Evolutionary conservation across 2,329 filamentous ascomycete genomes (phyloP).

Genomic region (Colletotrichum ledebouriae): DNA sequence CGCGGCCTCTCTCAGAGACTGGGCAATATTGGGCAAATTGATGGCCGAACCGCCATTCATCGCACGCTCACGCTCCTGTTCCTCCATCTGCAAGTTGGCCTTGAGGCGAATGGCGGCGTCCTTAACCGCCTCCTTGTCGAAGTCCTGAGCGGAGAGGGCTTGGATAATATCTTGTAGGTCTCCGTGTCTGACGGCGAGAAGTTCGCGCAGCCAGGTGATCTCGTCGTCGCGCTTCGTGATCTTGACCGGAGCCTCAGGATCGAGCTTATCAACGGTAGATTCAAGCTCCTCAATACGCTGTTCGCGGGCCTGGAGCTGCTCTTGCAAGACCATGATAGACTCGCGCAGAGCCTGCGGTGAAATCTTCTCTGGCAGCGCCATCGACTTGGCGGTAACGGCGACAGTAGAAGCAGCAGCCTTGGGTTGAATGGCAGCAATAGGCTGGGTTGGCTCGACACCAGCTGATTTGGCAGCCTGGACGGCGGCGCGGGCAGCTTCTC

Average conservation of each 20-base stretch:
- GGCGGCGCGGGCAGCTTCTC: slow-evolving; percentile 87
- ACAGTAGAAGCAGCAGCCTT: slow-evolving; percentile 54
- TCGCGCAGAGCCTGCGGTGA: slow-evolving; percentile 95
- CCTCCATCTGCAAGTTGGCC: slow-evolving; percentile 97
- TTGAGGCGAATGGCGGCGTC: slow-evolving; percentile 94
- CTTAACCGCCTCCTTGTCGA: slow-evolving; percentile 83
- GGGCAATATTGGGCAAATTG: slow-evolving; percentile 81
- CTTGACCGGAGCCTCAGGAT: slow-evolving; percentile 83
- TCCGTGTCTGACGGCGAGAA: slow-evolving; percentile 89
- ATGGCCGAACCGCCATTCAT: slow-evolving; percentile 77
- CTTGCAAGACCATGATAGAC: slow-evolving; percentile 95
- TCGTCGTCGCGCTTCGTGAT: slow-evolving; percentile 94
- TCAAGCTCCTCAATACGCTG: slow-evolving; percentile 90
- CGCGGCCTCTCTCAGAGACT: slow-evolving; percentile 80
- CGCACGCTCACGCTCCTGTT: slow-evolving; percentile 91
- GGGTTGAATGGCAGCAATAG: slow-evolving; percentile 49
- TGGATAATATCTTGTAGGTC: slow-evolving; percentile 94
- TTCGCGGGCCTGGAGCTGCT: slow-evolving; percentile 96
- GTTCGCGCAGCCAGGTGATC: slow-evolving; percentile 93
- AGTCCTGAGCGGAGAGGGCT: slow-evolving; percentile 79
- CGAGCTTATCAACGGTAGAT: slow-evolving; percentile 74
- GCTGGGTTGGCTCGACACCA: slow-evolving; percentile 55
- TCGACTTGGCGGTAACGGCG: slow-evolving; percentile 57
- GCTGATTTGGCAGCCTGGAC: slow-evolving; percentile 78
- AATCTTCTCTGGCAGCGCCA: slow-evolving; percentile 82